These are phyloP conservation scores for Ophiostoma tasmaniense DNA, from an alignment of 2,329 filamentous ascomycete genomes.

Conservation along the genomic window DNA sequence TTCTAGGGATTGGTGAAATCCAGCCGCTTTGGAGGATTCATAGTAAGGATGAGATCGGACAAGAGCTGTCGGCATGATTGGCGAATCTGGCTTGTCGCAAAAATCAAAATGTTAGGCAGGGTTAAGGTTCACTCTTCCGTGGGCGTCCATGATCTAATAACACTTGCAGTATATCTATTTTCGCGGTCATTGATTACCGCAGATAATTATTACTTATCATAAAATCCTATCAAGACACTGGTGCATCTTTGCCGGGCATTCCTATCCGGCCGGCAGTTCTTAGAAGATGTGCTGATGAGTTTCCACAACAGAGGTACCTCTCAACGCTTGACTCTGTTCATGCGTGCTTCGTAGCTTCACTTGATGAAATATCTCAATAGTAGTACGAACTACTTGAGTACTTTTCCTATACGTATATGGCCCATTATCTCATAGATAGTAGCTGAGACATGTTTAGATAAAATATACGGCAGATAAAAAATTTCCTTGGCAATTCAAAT, in stretches of 20 bases:
- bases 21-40: slow-evolving; percentile 27
- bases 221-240: not conserved
- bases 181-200: not conserved
- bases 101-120: not conserved
- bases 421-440: too few species aligned
- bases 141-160: not conserved
- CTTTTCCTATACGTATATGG: too few species aligned
- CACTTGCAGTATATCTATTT: not conserved
- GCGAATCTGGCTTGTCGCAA: not conserved
- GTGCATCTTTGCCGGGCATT: not conserved
- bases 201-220: too few species aligned
- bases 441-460: too few species aligned
- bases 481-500: not conserved
- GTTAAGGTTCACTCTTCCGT: not conserved
- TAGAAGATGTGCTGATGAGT: too few species aligned
- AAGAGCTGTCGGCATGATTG: slow-evolving; percentile 10
- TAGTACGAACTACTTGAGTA: too few species aligned
- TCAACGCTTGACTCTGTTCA: not conserved
- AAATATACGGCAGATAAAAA: too few species aligned
- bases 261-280: not conserved
- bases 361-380: too few species aligned
- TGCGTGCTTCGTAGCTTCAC: not conserved
- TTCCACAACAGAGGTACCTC: not conserved
- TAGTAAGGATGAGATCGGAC: slow-evolving; percentile 15
- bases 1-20: slow-evolving; percentile 35